phyloP scores from a whole-genome alignment of 495 filamentous ascomycete species.

The Penicillium paxilli region DNA sequence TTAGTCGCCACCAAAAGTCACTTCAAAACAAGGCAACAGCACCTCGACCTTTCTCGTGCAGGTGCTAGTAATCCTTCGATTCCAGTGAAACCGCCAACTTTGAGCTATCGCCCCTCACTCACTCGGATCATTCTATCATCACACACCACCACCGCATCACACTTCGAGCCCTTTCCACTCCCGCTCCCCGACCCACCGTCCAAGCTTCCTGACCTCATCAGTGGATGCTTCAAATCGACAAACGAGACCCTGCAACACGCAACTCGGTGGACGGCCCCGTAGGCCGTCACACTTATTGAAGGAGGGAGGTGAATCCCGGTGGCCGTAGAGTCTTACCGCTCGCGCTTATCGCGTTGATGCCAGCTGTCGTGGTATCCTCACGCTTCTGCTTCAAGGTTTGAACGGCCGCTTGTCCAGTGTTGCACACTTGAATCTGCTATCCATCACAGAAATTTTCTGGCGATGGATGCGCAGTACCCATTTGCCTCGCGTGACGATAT shows the following conservation, averaged over 20 bases:
- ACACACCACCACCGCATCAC: neutral
- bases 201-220: neutral
- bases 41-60: neutral
- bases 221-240: slow-evolving; percentile 18
- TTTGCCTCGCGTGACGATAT: slow-evolving; percentile 74
- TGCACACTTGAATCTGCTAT: neutral
- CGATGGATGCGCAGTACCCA: slow-evolving; percentile 65
- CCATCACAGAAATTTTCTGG: neutral
- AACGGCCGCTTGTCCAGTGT: neutral
- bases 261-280: slow-evolving; percentile 46
- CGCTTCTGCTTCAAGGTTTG: slow-evolving; percentile 1
- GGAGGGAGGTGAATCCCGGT: slow-evolving; percentile 36
- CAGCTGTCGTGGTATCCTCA: neutral
- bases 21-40: neutral
- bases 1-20: too few relatives aligned
- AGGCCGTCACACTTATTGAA: slow-evolving; percentile 44
- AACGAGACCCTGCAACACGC: slow-evolving; percentile 20
- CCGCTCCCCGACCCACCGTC: neutral
- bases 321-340: slow-evolving; percentile 7
- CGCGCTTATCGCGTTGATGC: slow-evolving; percentile 2
- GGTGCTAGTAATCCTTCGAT: neutral
- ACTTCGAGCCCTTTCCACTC: neutral
- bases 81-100: neutral
- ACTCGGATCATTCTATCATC: neutral
- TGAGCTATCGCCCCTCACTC: neutral